A percentile compares a stretch with the other conserved stretches of the same genome.
Conservation (phyloP, 805 yeast genomes). For the Priceomyces medius region DNA sequence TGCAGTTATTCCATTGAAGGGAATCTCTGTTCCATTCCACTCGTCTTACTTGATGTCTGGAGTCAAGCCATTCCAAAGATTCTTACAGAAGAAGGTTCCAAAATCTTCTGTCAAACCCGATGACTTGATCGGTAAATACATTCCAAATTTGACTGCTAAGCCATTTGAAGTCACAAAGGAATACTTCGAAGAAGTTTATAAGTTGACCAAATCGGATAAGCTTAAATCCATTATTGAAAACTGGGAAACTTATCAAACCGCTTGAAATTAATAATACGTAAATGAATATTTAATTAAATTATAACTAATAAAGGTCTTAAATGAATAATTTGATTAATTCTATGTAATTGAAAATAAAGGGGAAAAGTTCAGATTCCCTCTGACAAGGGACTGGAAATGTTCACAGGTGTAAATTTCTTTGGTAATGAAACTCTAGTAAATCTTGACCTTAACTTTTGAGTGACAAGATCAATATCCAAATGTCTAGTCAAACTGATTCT, state of each 20-base stretch:
- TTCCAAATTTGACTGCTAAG: slow-evolving; percentile 97
- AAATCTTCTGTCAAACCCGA: slow-evolving; percentile 94
- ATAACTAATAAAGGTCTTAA: slow-evolving; percentile 1
- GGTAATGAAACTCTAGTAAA: slow-evolving; percentile 89
- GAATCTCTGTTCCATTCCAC: slow-evolving; percentile 99
- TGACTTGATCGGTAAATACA: slow-evolving; percentile 89
- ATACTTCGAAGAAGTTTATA: slow-evolving; percentile 94
- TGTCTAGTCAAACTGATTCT: slow-evolving; percentile 88
- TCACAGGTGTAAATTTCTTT: slow-evolving; percentile 85
- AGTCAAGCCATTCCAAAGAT: slow-evolving; percentile 98
- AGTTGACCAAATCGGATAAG: slow-evolving; percentile 86
- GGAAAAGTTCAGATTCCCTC: slow-evolving; percentile 15
- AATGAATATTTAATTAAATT: neutral
- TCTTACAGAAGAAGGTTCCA: slow-evolving; percentile 92
- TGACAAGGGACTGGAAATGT: slow-evolving; percentile 67
- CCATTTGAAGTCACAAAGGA: slow-evolving; percentile 96
- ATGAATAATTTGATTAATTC: neutral
- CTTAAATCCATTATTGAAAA: slow-evolving; percentile 86
- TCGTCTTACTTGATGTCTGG: slow-evolving; percentile 97
- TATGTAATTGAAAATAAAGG: neutral
- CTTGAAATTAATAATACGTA: slow-evolving; percentile 23
- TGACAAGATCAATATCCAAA: slow-evolving; percentile 85
- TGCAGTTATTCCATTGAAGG: slow-evolving; percentile 97
- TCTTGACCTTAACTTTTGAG: slow-evolving; percentile 74
- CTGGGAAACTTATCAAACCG: slow-evolving; percentile 82